phyloP scores from a whole-genome alignment of 441 rosid species.

The Macaranga tanarius region DNA sequence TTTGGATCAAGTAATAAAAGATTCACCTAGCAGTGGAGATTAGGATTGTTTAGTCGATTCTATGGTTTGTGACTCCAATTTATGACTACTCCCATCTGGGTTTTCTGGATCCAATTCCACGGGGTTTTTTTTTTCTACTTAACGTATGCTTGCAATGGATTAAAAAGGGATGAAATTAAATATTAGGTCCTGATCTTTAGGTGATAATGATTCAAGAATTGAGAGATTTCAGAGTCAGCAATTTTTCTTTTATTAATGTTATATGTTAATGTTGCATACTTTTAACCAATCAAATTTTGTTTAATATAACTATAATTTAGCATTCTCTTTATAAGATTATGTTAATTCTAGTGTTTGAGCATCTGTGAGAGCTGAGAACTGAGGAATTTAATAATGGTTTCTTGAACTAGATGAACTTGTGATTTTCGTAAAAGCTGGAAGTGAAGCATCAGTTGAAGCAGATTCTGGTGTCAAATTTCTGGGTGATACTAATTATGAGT shows the following conservation, averaged over 20 bases:
- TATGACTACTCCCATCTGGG: constrained; percentile 55
- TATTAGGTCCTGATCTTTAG: neutral
- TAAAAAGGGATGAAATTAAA: neutral
- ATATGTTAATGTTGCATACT: neutral
- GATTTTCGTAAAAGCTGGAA: constrained; percentile 81
- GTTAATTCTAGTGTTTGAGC: neutral
- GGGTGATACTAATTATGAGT: constrained; percentile 55
- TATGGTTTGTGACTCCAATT: constrained; percentile 71
- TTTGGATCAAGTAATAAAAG: constrained; percentile 36
- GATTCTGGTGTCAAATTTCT: constrained; percentile 43
- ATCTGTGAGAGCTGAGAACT: neutral
- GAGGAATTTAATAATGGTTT: neutral
- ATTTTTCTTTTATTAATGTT: neutral
- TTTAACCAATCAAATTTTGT: neutral
- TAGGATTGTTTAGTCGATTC: constrained; percentile 47
- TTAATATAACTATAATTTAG: neutral
- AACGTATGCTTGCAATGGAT: neutral
- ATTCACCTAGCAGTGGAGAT: constrained; percentile 28
- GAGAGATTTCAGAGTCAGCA: too few relatives aligned
- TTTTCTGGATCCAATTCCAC: constrained; percentile 43
- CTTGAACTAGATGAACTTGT: constrained; percentile 51
- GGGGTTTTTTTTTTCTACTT: constrained; percentile 33
- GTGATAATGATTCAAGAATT: too few relatives aligned
- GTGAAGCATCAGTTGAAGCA: constrained; percentile 40
- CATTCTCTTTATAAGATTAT: neutral